phyloP scores from a whole-genome alignment of 2,329 filamentous ascomycete genomes.

The Aspergillus pseudoglaucus region DNA sequence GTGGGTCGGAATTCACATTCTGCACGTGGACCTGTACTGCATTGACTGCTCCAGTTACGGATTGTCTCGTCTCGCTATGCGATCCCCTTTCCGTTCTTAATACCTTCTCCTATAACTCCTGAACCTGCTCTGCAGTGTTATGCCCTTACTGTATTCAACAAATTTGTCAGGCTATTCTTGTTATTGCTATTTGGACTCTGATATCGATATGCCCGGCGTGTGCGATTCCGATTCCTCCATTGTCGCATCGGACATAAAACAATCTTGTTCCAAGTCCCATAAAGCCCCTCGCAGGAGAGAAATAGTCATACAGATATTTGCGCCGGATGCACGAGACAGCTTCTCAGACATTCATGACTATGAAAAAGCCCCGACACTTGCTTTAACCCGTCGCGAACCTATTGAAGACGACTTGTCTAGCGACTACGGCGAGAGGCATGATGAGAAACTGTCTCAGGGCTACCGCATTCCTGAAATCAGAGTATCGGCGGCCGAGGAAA shows the following conservation, averaged over 20 bases:
- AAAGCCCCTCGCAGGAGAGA: constrained; percentile 33
- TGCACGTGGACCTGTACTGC: not conserved
- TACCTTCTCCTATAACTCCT: constrained; percentile 3
- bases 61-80: not conserved
- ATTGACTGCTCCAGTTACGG: not conserved
- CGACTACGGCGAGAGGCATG: constrained; percentile 15
- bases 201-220: constrained; percentile 17
- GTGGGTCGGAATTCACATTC: not conserved
- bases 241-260: constrained; percentile 21
- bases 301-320: constrained; percentile 18
- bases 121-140: not conserved
- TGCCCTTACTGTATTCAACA: not conserved
- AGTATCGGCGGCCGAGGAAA: not conserved
- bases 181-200: not conserved
- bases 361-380: constrained; percentile 24
- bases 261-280: constrained; percentile 33
- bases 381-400: constrained; percentile 33
- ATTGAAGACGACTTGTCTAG: constrained; percentile 16
- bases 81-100: constrained; percentile 1
- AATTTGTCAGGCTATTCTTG: not conserved
- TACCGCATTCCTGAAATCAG: constrained; percentile 1
- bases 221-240: constrained; percentile 21
- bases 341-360: constrained; percentile 14
- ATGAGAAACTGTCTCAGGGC: constrained; percentile 7
- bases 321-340: constrained; percentile 18